phyloP scores from a whole-genome alignment of 352 stramenopile genomes.

The Phytophthora agathidicida region DNA sequence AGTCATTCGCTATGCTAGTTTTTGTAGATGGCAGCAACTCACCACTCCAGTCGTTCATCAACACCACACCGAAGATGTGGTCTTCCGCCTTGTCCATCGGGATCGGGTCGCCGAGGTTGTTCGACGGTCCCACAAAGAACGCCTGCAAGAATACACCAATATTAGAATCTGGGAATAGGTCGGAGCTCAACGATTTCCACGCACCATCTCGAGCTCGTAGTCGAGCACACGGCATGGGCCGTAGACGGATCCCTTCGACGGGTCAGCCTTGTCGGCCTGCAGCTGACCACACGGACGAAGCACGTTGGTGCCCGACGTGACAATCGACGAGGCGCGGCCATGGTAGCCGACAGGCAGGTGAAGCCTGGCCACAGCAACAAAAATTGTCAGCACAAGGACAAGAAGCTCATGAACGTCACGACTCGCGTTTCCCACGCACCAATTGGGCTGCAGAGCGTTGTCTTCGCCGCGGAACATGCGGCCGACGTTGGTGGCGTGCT shows the following conservation, averaged over 20 bases:
- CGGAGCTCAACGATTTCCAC: not conserved
- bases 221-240: constrained; percentile 92
- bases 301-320: constrained; percentile 84
- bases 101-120: constrained; percentile 90
- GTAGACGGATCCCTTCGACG: constrained; percentile 92
- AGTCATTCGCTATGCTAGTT: not conserved
- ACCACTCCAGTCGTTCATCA: constrained; percentile 99
- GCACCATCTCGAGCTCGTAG: constrained; percentile 96
- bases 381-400: not conserved
- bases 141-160: constrained; percentile 40
- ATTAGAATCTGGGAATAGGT: not conserved
- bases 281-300: constrained; percentile 92
- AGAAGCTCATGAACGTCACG: not conserved
- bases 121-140: constrained; percentile 93
- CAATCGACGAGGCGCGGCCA: constrained; percentile 93
- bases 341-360: constrained; percentile 98
- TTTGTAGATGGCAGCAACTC: constrained; percentile 3
- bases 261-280: constrained; percentile 90
- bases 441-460: constrained; percentile 98
- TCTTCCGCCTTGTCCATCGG: constrained; percentile 91
- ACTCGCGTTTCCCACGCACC: constrained; percentile 36
- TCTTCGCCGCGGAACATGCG: constrained; percentile 94
- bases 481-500: constrained; percentile 96
- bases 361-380: constrained; percentile 50
- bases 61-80: constrained; percentile 96